Conservation (phyloP, 352 stramenopile species). For the Phytophthora capsici region DNA sequence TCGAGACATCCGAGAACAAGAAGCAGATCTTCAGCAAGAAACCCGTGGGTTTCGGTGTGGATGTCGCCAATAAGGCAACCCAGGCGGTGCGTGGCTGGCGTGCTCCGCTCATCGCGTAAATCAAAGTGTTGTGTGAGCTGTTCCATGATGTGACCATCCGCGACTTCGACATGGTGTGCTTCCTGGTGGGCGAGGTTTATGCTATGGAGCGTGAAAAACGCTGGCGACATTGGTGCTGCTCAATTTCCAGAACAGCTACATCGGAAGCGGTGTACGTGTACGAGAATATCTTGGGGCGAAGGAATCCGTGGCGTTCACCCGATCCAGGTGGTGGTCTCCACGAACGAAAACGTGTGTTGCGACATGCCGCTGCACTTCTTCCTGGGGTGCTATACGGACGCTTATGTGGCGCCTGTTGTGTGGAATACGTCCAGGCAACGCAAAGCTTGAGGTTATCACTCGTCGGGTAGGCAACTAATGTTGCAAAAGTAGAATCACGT, state of each 20-base stretch:
- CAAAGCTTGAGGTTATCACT: too few relatives aligned
- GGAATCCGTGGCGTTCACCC: constrained; percentile 90
- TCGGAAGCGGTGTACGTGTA: constrained; percentile 94
- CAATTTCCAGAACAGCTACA: constrained; percentile 96
- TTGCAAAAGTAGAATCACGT: too few relatives aligned
- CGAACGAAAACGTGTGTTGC: constrained; percentile 44
- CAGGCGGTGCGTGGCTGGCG: constrained; percentile 37
- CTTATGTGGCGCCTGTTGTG: constrained; percentile 64
- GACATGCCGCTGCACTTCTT: constrained; percentile 96
- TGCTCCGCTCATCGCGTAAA: constrained; percentile 50
- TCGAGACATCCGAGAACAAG: constrained; percentile 87
- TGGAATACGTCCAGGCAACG: too few relatives aligned
- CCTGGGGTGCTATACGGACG: constrained; percentile 93
- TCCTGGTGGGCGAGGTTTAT: constrained; percentile 89
- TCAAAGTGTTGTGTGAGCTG: constrained; percentile 84
- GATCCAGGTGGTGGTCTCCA: constrained; percentile 83
- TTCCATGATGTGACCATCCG: constrained; percentile 97
- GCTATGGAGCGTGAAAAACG: constrained; percentile 71
- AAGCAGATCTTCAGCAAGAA: constrained; percentile 98
- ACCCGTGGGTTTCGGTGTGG: constrained; percentile 91
- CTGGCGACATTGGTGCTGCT: constrained; percentile 92
- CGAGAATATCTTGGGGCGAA: constrained; percentile 94
- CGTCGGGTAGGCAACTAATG: too few relatives aligned
- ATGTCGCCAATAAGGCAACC: constrained; percentile 58
- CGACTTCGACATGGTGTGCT: constrained; percentile 95